Conservation (phyloP, 2,329 filamentous ascomycete species). For the Alternaria postmessia region DNA sequence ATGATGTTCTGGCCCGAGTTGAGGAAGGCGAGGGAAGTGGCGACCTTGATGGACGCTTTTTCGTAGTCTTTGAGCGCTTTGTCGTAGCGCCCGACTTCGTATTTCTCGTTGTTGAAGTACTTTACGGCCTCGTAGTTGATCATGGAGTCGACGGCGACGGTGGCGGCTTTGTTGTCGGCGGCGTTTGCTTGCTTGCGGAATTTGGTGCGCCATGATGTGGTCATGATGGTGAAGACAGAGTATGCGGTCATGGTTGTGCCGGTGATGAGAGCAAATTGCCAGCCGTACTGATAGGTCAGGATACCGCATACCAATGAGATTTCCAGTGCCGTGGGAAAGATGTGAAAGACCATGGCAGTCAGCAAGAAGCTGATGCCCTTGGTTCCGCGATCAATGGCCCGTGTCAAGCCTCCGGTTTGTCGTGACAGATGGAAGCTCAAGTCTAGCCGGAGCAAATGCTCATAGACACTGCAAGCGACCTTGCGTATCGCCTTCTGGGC, state of each 20-base stretch:
- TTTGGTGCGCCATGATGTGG: constrained; percentile 95
- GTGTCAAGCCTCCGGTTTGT: constrained; percentile 91
- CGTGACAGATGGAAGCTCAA: constrained; percentile 92
- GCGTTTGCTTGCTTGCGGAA: constrained; percentile 95
- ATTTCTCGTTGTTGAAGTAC: constrained; percentile 99
- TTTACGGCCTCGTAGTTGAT: constrained; percentile 99
- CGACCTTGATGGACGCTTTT: constrained; percentile 94
- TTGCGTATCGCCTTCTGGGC: constrained; percentile 94
- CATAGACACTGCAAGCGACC: constrained; percentile 91
- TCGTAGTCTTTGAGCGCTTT: constrained; percentile 86
- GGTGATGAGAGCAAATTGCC: constrained; percentile 90
- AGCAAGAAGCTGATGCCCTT: constrained; percentile 98
- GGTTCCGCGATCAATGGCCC: constrained; percentile 94
- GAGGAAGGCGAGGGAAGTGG: constrained; percentile 88
- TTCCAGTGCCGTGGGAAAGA: constrained; percentile 90
- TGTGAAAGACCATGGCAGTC: constrained; percentile 98
- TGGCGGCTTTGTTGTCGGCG: constrained; percentile 94
- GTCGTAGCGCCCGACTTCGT: constrained; percentile 90
- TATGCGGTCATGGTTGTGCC: constrained; percentile 91
- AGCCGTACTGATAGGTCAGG: constrained; percentile 93
- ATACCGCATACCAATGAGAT: constrained; percentile 97
- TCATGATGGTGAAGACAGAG: constrained; percentile 95
- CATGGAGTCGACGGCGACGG: constrained; percentile 92
- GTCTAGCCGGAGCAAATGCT: constrained; percentile 86
- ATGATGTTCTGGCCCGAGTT: constrained; percentile 98